These are phyloP conservation scores for Lactarius vividus DNA, from an alignment of 768 basidiomycete species.

Conservation along the genomic window DNA sequence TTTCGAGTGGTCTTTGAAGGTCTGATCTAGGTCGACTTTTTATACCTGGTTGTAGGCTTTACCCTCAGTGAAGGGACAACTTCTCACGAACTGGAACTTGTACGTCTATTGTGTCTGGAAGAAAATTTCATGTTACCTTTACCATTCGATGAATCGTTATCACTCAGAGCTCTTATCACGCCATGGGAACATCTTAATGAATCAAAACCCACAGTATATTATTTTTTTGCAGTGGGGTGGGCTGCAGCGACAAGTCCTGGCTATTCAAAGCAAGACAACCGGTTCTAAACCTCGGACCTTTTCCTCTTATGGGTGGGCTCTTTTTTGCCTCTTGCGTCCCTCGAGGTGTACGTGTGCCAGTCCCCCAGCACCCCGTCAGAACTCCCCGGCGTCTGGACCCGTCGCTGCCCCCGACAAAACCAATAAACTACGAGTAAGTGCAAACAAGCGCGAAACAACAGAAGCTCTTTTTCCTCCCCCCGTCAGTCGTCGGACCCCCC, in stretches of 20 bases:
- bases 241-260: conserved; percentile 18
- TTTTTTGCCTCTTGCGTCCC: conserved; percentile 16
- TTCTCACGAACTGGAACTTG: background rate
- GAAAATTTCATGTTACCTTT: background rate
- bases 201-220: background rate
- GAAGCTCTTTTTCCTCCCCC: conserved; percentile 2
- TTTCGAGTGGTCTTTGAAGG: background rate
- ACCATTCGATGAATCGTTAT: background rate
- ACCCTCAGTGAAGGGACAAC: background rate
- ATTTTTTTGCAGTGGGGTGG: conserved; percentile 8
- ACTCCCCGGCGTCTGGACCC: conserved; percentile 22
- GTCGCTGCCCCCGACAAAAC: conserved; percentile 13
- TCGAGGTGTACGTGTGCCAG: conserved; percentile 23
- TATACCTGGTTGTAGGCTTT: background rate
- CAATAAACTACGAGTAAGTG: background rate
- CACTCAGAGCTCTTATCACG: background rate
- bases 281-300: conserved; percentile 22
- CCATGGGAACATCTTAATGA: background rate
- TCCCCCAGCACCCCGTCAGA: conserved; percentile 20
- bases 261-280: conserved; percentile 21
- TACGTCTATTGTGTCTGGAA: background rate
- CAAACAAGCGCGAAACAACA: background rate
- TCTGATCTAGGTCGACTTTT: background rate
- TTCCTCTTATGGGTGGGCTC: conserved; percentile 5
- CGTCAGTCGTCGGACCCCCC: background rate